Conservation (phyloP, 2,329 filamentous ascomycete genomes). For the Teratosphaeriaceae sp. region DNA sequence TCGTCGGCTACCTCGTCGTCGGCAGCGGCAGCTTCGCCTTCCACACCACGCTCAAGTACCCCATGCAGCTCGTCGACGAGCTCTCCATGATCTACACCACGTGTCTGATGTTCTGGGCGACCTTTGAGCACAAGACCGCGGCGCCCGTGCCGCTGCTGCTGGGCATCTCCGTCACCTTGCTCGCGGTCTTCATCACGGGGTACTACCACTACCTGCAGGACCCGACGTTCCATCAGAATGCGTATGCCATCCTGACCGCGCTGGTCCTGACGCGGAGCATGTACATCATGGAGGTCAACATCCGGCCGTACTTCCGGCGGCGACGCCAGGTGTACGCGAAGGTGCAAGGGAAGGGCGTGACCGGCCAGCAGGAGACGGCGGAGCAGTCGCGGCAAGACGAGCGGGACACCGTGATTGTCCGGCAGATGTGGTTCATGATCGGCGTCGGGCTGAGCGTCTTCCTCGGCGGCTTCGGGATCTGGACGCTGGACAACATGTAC, state of each 20-base stretch:
- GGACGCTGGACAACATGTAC: constrained; percentile 73
- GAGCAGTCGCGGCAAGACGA: constrained; percentile 45
- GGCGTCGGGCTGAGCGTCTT: constrained; percentile 62
- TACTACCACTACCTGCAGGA: constrained; percentile 79
- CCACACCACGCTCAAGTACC: constrained; percentile 60
- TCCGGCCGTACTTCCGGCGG: constrained; percentile 50
- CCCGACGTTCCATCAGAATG: constrained; percentile 74
- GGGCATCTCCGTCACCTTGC: constrained; percentile 48
- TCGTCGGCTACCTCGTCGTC: constrained; percentile 55
- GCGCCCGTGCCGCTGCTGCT: constrained; percentile 46
- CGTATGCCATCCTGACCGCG: constrained; percentile 66
- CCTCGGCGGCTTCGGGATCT: constrained; percentile 66
- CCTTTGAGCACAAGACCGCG: constrained; percentile 63
- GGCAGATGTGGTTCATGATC: constrained; percentile 72
- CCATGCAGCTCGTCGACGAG: constrained; percentile 65
- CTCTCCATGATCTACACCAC: constrained; percentile 68
- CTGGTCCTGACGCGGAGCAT: constrained; percentile 66
- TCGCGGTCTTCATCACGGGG: constrained; percentile 62
- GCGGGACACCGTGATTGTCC: constrained; percentile 52
- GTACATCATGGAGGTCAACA: constrained; percentile 65
- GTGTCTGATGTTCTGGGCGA: constrained; percentile 64
- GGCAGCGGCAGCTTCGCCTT: constrained; percentile 58
- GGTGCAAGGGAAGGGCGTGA: constrained; percentile 18
- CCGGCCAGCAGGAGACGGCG: constrained; percentile 23
- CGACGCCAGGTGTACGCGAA: constrained; percentile 33